Conservation (phyloP, 2,329 filamentous ascomycete genomes). For the Diplodia mutila region DNA sequence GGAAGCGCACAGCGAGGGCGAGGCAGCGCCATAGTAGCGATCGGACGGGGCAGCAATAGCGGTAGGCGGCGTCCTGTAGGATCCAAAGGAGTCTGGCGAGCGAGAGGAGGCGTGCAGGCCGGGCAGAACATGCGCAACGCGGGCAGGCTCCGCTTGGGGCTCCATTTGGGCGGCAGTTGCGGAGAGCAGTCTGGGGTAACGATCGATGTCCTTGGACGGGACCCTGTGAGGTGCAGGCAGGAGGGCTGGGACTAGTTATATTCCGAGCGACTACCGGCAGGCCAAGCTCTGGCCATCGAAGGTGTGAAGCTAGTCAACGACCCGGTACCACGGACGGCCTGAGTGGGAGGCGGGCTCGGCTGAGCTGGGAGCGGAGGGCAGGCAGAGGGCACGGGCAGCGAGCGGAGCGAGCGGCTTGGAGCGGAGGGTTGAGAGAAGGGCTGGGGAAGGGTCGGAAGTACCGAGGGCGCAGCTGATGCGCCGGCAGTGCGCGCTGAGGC, state of each 20-base stretch:
- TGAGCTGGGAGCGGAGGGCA: slow-evolving; percentile 15
- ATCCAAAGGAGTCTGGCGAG: slow-evolving; percentile 17
- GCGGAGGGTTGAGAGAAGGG: neutral
- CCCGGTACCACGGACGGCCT: slow-evolving; percentile 22
- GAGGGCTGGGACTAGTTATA: slow-evolving; percentile 25
- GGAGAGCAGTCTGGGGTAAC: neutral
- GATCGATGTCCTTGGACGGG: slow-evolving; percentile 6
- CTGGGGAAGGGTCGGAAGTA: slow-evolving; percentile 3
- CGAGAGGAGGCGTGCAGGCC: slow-evolving; percentile 1
- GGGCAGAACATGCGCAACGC: slow-evolving; percentile 4
- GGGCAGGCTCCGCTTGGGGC: slow-evolving; percentile 1
- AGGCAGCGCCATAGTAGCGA: slow-evolving; percentile 31
- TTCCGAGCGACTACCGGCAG: slow-evolving; percentile 25
- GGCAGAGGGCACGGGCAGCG: neutral
- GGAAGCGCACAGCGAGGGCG: slow-evolving; percentile 31
- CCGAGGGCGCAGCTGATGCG: slow-evolving; percentile 18
- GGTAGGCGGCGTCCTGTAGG: slow-evolving; percentile 6
- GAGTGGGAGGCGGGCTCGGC: slow-evolving; percentile 3
- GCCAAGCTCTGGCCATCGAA: slow-evolving; percentile 23
- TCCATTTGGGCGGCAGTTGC: neutral
- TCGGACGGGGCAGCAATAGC: slow-evolving; percentile 10
- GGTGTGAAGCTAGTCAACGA: slow-evolving; percentile 22
- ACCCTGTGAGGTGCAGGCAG: slow-evolving; percentile 6
- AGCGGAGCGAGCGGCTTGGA: no score
- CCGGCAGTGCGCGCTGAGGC: neutral